Base-by-base conservation (phyloP, 2,329 filamentous ascomycete genomes). In the Colletotrichum graminicola region DNA sequence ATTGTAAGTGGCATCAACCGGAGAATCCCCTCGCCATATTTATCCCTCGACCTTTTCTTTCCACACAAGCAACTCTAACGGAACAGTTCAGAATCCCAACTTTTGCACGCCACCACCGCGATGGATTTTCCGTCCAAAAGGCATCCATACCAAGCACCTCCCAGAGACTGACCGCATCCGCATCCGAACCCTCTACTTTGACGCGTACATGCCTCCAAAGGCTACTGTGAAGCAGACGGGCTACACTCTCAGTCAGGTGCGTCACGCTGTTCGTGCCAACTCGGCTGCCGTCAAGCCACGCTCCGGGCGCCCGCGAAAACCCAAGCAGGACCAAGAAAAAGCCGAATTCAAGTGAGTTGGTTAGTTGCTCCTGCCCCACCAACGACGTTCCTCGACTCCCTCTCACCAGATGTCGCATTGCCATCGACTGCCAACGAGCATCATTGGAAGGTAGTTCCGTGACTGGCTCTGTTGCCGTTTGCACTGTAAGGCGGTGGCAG, bases 131-230 rank as follows among this genome's bases (percentile, higher is more conserved):
- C 26, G 26, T 18, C 49, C 49, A 52, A 52, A 51, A 52, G 49
- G 26, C 26, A 5, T 32, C 14, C 49, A 52, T 32, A 32, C 49
- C 6, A 52, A 52, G 49, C 49, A 52, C 26, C 26, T 52, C 8
- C 32, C 26, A 32, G 49, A 52, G 16, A 14, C 49, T 10, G 49
- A 52, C 26, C 49, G 1, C 65, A 3, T 54, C 47, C 66, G 64
- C 49, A 55, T 52, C 59, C 61, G 64, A 47, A 65, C 66, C 49
- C 49, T 52, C 14, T 29, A 52, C 49, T 52, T 52, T 32, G 49
- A 52, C 16, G 49, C 49, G 49, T 29, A 29, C 6, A 52, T 52
- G 26, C 26, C 49, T 5, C 26, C 26, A 32, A 29, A 29, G 49
- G 26, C 26, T 10, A 52, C 32, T 32, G 26, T 16, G 8, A 52